Conservation (phyloP, 768 basidiomycete species). For the Fibroporia radiculosa region DNA sequence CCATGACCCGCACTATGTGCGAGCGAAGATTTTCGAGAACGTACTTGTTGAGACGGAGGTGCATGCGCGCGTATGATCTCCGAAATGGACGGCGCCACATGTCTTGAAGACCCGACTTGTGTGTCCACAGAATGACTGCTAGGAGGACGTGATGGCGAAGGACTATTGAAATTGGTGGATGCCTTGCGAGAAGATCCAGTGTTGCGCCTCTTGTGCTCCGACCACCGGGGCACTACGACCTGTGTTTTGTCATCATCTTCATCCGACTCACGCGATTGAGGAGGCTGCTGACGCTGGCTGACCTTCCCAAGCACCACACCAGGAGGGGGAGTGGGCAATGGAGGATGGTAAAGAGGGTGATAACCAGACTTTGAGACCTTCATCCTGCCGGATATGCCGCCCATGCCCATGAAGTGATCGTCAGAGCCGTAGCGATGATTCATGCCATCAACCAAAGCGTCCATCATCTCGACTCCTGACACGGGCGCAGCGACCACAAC, state of each 20-base stretch:
- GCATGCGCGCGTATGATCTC: constrained; percentile 82
- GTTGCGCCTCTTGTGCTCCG: constrained; percentile 2
- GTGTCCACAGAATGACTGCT: not conserved
- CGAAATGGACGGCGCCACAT: constrained; percentile 71
- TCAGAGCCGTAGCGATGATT: constrained; percentile 47
- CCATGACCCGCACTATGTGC: constrained; percentile 34
- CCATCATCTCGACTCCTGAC: constrained; percentile 79
- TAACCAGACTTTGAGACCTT: constrained; percentile 52
- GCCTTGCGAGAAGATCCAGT: constrained; percentile 7
- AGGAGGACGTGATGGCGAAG: not conserved
- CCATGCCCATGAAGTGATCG: constrained; percentile 36
- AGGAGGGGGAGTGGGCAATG: constrained; percentile 76
- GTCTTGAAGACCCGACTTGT: constrained; percentile 21
- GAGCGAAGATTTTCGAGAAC: constrained; percentile 40
- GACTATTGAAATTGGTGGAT: not conserved
- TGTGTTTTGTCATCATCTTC: constrained; percentile 41
- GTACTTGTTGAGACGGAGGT: constrained; percentile 42
- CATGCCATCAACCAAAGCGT: constrained; percentile 86
- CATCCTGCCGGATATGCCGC: constrained; percentile 36
- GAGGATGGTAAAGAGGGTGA: constrained; percentile 77
- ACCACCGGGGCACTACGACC: not conserved
- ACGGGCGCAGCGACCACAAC: constrained; percentile 72
- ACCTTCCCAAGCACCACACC: constrained; percentile 58
- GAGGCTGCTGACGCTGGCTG: constrained; percentile 22
- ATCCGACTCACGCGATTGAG: constrained; percentile 37